Base-by-base conservation (phyloP, 345 rosid species). In the Corymbia maculata region DNA sequence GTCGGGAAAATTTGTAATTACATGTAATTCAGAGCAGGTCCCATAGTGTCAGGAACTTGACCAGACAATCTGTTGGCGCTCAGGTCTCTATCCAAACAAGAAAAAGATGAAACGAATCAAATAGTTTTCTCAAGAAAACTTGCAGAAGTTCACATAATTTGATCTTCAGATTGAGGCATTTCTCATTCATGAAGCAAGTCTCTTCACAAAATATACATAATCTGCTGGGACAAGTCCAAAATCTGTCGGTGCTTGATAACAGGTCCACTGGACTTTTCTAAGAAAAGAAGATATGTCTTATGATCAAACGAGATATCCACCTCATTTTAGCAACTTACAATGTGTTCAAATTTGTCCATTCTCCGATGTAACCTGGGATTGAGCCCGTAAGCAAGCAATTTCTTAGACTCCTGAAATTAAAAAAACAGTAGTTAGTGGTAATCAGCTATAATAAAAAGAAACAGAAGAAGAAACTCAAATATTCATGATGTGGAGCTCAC, bases 21-120 rank as follows among this genome's bases (percentile, higher is more conserved):
- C 99, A 95, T 87, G 91, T 8, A 92, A 11, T 92, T 0, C 47
- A 91, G 13, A 0, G 92, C 84, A 75, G 21, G 86, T 88, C 47
- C 22, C 59, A 95, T 88, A 36, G 88, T 13, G 30, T 30, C 53
- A 10, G 97, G 96, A 89, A 96, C 91, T 85, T 45, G 21, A 86
- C 97, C 97, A 2, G 90, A 93, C 92, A 96, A 89, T 90, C 86
- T 91, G 91, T 97, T 96, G 94, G 90, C 92, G 94, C 99, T 95
- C 89, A 97, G 87, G 90, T 97, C 99, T 89, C 99, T 95, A 88
- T 89, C 66, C 79, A 36, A 82, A 68, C 21, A 53, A 85, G 24
- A 59, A 22, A 47, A 53, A 59, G 79, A 52, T 50, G 13, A 53
- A 85, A 80, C 19, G 45, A 17, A 24, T 17, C 28, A 5, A 8